Evolutionary conservation across 371 early-diverging fungal genomes (phyloP).

Genomic region (Apophysomyces trapeziformis): DNA sequence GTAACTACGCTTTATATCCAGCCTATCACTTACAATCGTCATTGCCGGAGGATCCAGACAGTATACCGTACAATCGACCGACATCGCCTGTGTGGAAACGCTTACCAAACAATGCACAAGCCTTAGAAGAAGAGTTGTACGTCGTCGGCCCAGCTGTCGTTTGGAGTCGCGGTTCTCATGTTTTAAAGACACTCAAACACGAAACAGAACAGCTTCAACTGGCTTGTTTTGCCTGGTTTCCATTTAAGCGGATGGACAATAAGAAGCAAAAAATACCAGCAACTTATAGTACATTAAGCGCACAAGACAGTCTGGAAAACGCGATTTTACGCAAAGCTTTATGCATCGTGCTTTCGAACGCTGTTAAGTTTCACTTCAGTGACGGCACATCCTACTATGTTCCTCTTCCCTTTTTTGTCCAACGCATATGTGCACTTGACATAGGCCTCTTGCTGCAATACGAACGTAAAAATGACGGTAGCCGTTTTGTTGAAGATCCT

Average conservation of each 20-base stretch:
- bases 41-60: background rate
- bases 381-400: slow-evolving; percentile 24
- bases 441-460: slow-evolving; percentile 23
- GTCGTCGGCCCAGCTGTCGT: slow-evolving; percentile 18
- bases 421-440: slow-evolving; percentile 17
- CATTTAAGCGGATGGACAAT: slow-evolving; percentile 10
- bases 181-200: slow-evolving; percentile 20
- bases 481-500: slow-evolving; percentile 6
- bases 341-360: slow-evolving; percentile 22
- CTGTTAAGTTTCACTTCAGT: slow-evolving; percentile 22
- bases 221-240: slow-evolving; percentile 31
- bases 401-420: slow-evolving; percentile 20
- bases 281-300: background rate
- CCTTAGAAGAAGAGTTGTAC: slow-evolving; percentile 27
- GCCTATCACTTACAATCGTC: background rate
- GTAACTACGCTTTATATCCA: slow-evolving; percentile 1
- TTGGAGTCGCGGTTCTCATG: slow-evolving; percentile 26
- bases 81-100: background rate
- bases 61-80: background rate
- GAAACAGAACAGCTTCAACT: slow-evolving; percentile 19
- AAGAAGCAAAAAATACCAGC: background rate
- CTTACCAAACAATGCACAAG: background rate
- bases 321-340: slow-evolving; percentile 19
- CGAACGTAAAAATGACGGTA: slow-evolving; percentile 7
- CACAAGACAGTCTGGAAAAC: background rate